These are phyloP conservation scores for Saccharomycopsis synnaedendra DNA, from an alignment of 805 yeast species.

Conservation along the genomic window DNA sequence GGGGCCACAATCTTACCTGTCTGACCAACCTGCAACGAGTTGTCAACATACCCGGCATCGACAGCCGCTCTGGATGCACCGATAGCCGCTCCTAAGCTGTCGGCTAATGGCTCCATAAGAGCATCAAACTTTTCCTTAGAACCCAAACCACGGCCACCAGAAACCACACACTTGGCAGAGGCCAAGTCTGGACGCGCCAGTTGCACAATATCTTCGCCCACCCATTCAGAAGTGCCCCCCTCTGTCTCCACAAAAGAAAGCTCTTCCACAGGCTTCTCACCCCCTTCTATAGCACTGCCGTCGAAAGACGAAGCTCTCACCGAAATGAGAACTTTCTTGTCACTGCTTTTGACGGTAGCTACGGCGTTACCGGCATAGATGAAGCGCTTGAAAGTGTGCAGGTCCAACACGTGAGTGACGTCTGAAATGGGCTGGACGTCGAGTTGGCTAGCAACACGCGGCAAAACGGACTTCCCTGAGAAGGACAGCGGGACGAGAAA, in stretches of 20 bases:
- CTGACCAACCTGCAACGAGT: conserved; percentile 94
- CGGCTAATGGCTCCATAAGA: conserved; percentile 74
- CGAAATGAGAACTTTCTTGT: conserved; percentile 57
- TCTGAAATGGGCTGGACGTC: conserved; percentile 87
- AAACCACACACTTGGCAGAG: conserved; percentile 68
- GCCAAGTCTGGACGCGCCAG: conserved; percentile 87
- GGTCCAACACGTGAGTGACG: conserved; percentile 52
- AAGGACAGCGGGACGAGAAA: conserved; percentile 77
- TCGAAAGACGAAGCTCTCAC: conserved; percentile 75
- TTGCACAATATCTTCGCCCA: conserved; percentile 60
- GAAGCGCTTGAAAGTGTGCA: conserved; percentile 78
- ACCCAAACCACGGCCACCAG: conserved; percentile 94
- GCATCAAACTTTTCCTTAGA: conserved; percentile 78
- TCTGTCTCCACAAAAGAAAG: conserved; percentile 26
- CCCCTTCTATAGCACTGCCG: conserved; percentile 22
- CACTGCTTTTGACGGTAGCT: conserved; percentile 65
- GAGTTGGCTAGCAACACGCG: conserved; percentile 75
- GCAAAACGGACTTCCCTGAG: conserved; percentile 76
- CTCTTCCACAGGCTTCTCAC: conserved; percentile 36
- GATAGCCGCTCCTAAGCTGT: conserved; percentile 76
- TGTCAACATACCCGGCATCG: conserved; percentile 90
- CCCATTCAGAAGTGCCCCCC: conserved; percentile 38
- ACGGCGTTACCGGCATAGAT: conserved; percentile 94
- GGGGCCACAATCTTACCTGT: conserved; percentile 98
- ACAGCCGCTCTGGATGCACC: conserved; percentile 99